Evolutionary conservation across 176 grass and related monocot species (phyloP).

Genomic region (Musa acuminata): DNA sequence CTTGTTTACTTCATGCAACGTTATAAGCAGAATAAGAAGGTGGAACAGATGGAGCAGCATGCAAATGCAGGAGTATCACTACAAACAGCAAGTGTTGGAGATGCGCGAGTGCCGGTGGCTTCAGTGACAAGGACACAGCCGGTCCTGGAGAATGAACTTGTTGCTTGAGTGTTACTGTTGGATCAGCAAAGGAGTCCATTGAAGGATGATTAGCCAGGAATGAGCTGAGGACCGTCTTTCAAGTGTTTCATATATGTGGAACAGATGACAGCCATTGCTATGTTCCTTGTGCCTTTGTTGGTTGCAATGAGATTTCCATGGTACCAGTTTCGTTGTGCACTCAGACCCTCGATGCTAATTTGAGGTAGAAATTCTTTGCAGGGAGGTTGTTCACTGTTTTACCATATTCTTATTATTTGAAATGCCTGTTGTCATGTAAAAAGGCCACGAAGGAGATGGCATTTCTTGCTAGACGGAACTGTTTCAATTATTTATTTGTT

Average conservation of each 20-base stretch:
- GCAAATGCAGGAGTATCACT: slow-evolving; percentile 55
- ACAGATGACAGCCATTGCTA: slow-evolving; percentile 22
- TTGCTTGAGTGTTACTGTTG: slow-evolving; percentile 20
- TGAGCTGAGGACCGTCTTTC: not conserved
- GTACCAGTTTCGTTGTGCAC: slow-evolving; percentile 7
- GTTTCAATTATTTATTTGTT: slow-evolving; percentile 37
- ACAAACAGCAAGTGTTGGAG: slow-evolving; percentile 68
- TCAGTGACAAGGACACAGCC: slow-evolving; percentile 52
- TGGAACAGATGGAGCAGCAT: slow-evolving; percentile 55
- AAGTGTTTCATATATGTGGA: slow-evolving; percentile 23
- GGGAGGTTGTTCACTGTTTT: slow-evolving; percentile 16
- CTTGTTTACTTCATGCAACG: slow-evolving; percentile 37
- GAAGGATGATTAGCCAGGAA: not conserved
- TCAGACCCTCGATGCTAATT: not conserved
- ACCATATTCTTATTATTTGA: slow-evolving; percentile 9
- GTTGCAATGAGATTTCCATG: not conserved
- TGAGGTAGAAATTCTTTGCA: slow-evolving; percentile 35
- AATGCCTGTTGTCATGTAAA: slow-evolving; percentile 27
- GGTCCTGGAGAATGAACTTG: slow-evolving; percentile 64
- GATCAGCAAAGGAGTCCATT: not conserved
- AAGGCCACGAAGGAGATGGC: slow-evolving; percentile 21
- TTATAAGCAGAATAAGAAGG: slow-evolving; percentile 36
- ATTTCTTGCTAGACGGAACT: slow-evolving; percentile 14
- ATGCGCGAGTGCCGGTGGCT: slow-evolving; percentile 53
- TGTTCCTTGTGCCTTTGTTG: not conserved